Base-by-base conservation (phyloP, 305 asterid genomes). In the Withania somnifera region DNA sequence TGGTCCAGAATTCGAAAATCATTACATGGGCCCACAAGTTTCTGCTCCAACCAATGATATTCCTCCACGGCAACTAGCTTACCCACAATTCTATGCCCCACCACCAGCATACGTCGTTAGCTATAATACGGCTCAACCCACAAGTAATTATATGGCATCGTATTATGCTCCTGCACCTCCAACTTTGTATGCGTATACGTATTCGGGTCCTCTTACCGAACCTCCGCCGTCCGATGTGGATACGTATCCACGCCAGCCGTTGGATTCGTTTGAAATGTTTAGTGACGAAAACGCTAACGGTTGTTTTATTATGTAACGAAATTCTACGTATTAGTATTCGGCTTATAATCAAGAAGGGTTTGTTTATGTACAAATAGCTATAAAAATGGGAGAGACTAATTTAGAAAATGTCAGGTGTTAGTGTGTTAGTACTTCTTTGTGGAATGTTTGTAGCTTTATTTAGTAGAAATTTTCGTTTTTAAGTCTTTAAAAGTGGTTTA, bases 281-380 rank as follows among this genome's bases (percentile, higher is more conserved):
- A 91, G 97, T 57, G 97, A 91, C 78, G 97, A 93, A 81, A 93
- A 93, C 86, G 94, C 97, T 7, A 93, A 93, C 75, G 96, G 94
- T 24, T 93, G 97, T 85, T 85, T 78, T 28, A 78, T 91, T 32
- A 89, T 90, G 92, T 91, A 84, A 90, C 19, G 60, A 77, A n/a
- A 52, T 26, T 42, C 24, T 0, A 9, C 1, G 7, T 13, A 47
- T 9, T n/a, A n/a, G n/a, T n/a, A n/a, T n/a, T n/a, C n/a, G n/a
- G n/a, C n/a, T n/a, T n/a, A n/a, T n/a, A n/a, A n/a, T n/a, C 45
- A 40, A 61, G 40, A 50, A 6, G 78, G 78, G 15, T 19, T 40
- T n/a, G n/a, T n/a, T 56, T 71, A 47, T 73, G 82, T 78, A 57
- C 15, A 79, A 38, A 78, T 38, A 58, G 20, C n/a, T n/a, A n/a